Base-by-base conservation (phyloP, 139 green algal genomes). In the Asterochloris sp. region DNA sequence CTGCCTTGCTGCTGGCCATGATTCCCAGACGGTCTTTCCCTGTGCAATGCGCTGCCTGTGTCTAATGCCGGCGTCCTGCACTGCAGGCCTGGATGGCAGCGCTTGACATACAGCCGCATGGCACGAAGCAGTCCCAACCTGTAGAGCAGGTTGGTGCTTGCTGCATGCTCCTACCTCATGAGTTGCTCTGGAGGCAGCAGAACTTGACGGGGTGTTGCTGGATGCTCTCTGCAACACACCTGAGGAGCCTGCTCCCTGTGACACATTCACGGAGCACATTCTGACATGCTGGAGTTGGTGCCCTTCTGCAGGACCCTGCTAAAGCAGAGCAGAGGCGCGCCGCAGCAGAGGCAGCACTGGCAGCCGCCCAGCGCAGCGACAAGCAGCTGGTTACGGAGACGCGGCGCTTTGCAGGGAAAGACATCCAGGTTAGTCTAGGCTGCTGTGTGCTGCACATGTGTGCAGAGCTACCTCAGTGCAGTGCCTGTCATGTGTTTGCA, bases 401-500 rank as follows among this genome's bases (percentile, higher is more conserved):
- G 54, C 76, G 92, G 4, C 84, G 90, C 13, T 97, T 97, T 90
- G 94, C 94, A 11, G 94, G 94, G 12, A 93, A 96, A 77, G 88
- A 95, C 67, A 90, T 97, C 23, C 83, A 93, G 79, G 91, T 96
- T 27, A 26, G 13, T 1, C 28, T 29, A 78, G 4, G 19, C 11
- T 79, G 29, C 24, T 38, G 15, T 26, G 13, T 28, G 21, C 21
- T 69, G 11, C 21, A 47, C 47, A 26, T 27, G 16, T 38, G 38
- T 23, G 26, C 11, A 38, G 38, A 21, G 19, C 1, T 71, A 2
- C 17, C 21, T 71, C 66, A 71, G 17, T 71, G 66, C 66, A 24
- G 17, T 13, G 66, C 17, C 66, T 71, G 66, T 71, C 66, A 71
- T 71, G 66, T 71, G 17, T 21, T 6, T 8, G 21, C 21, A 21